Conservation (phyloP, 768 basidiomycete genomes). For the Rhodotorula taiwanensis region DNA sequence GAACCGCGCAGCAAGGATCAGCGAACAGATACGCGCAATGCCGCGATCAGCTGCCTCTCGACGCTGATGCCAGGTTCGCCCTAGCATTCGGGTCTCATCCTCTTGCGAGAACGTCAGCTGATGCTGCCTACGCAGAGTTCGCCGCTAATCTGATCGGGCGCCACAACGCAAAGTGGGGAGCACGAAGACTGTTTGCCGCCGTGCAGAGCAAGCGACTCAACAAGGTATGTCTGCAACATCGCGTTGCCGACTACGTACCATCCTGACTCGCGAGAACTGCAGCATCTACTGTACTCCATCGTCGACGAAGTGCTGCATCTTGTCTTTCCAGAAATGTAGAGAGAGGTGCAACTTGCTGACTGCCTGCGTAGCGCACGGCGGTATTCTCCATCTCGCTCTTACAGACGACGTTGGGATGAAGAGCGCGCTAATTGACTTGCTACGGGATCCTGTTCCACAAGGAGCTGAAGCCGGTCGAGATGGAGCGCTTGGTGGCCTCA, state of each 20-base stretch:
- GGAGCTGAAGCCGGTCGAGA: neutral
- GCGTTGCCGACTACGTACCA: neutral
- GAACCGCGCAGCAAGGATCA: constrained; percentile 71
- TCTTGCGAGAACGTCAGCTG: neutral
- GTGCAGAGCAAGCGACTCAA: constrained; percentile 90
- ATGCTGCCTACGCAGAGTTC: constrained; percentile 55
- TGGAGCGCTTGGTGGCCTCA: constrained; percentile 17
- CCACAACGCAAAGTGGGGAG: constrained; percentile 86
- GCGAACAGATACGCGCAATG: constrained; percentile 68
- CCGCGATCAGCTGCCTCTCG: constrained; percentile 83
- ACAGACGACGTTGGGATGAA: no score
- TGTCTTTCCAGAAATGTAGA: constrained; percentile 28
- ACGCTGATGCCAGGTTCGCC: constrained; percentile 76
- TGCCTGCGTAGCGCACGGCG: constrained; percentile 3
- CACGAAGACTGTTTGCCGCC: constrained; percentile 84
- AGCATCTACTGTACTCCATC: constrained; percentile 39
- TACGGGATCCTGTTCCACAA: constrained; percentile 13
- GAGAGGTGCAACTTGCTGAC: constrained; percentile 7
- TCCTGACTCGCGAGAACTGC: neutral
- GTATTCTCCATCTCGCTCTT: no score
- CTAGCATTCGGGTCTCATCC: no score
- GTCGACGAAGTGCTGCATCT: constrained; percentile 34
- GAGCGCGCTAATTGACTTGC: no score
- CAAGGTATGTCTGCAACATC: constrained; percentile 59
- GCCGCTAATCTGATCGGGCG: constrained; percentile 98